Conservation (phyloP, 2,329 filamentous ascomycete species). For the Paraphaeosphaeria sporulosa region DNA sequence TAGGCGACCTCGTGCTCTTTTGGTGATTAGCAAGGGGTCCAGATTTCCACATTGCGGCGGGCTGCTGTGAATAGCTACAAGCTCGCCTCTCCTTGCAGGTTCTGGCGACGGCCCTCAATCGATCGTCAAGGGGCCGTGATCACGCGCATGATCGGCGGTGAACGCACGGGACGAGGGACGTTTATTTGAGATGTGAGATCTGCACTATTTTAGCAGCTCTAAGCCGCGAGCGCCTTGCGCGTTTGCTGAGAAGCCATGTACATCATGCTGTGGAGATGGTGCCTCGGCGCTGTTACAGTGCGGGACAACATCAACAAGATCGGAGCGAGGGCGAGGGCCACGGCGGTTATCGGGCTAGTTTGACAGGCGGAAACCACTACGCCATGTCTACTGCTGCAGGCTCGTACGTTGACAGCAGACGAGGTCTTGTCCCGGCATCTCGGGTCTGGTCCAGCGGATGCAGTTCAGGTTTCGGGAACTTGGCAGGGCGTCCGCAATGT, state of each 20-base stretch:
- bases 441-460: slow-evolving; percentile 3
- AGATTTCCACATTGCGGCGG: neutral
- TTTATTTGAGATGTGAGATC: slow-evolving; percentile 15
- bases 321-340: neutral
- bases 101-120: neutral
- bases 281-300: slow-evolving; percentile 1
- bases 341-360: slow-evolving; percentile 10
- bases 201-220: slow-evolving; percentile 7
- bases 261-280: slow-evolving; percentile 17
- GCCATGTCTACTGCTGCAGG: neutral
- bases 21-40: neutral
- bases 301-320: neutral
- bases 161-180: slow-evolving; percentile 16
- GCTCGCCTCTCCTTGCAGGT: slow-evolving; percentile 7
- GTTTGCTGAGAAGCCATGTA: slow-evolving; percentile 10
- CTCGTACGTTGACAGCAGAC: neutral
- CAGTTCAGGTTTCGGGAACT: slow-evolving; percentile 10
- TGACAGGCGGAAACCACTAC: slow-evolving; percentile 15
- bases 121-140: neutral
- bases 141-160: neutral
- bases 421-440: neutral
- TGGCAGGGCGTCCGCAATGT: slow-evolving; percentile 20
- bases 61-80: neutral
- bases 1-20: slow-evolving; percentile 3
- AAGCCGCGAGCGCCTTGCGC: slow-evolving; percentile 5